phyloP scores from a whole-genome alignment of 164 flowering plant genomes.

The Vitis riparia region DNA sequence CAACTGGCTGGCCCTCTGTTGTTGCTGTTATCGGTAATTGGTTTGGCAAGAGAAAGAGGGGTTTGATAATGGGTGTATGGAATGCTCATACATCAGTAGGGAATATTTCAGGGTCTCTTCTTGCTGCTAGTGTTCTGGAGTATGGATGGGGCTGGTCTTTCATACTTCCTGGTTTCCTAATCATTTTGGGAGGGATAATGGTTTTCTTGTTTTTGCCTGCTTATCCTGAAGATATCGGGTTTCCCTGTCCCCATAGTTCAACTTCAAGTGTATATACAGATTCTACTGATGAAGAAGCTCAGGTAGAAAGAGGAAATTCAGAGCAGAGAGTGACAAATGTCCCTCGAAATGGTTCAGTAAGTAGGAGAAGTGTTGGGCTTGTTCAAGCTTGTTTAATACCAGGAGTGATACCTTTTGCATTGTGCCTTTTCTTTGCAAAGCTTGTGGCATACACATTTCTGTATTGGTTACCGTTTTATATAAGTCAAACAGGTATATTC shows the following conservation, averaged over 20 bases:
- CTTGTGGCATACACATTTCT: constrained; percentile 96
- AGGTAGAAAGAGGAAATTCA: constrained; percentile 12
- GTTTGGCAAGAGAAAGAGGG: constrained; percentile 91
- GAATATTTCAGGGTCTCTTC: constrained; percentile 77
- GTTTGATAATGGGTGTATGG: constrained; percentile 93
- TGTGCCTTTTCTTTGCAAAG: constrained; percentile 90
- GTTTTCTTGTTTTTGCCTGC: constrained; percentile 80
- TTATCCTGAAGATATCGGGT: constrained; percentile 84
- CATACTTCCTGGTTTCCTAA: constrained; percentile 72
- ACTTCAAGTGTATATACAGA: constrained; percentile 2
- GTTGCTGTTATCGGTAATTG: constrained; percentile 95
- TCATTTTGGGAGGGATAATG: constrained; percentile 62
- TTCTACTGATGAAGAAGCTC: constrained; percentile 46
- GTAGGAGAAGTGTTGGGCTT: constrained; percentile 60
- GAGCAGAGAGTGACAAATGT: constrained; percentile 13
- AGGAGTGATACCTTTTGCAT: constrained; percentile 87
- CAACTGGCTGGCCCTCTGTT: constrained; percentile 98
- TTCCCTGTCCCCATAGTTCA: constrained; percentile 36
- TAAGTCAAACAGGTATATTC: constrained; percentile 80
- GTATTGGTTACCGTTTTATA: constrained; percentile 92
- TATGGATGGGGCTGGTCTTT: constrained; percentile 99
- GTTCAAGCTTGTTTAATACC: constrained; percentile 79
- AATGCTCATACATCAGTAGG: constrained; percentile 92
- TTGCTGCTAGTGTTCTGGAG: constrained; percentile 71
- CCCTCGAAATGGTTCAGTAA: constrained; percentile 21